Conservation (phyloP, 257 asterid genomes). For the Ilex aquifolium region DNA sequence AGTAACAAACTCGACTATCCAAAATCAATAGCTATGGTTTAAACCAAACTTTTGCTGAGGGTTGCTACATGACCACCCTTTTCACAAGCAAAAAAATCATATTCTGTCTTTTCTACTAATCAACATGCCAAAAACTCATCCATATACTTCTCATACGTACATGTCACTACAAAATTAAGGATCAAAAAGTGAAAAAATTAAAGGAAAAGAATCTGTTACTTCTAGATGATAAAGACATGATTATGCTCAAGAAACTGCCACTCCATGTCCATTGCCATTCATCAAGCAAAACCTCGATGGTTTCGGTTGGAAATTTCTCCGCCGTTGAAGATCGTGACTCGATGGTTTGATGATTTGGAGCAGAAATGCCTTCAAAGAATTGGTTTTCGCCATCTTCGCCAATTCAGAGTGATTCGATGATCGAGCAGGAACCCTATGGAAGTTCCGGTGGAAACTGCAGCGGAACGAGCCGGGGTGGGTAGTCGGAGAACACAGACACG, state of each 20-base stretch:
- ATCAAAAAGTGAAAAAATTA: not conserved
- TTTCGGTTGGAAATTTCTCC: constrained; percentile 13
- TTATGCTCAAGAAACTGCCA: not conserved
- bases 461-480: constrained; percentile 12
- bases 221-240: too few species aligned
- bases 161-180: not conserved
- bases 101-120: too few species aligned
- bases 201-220: not conserved
- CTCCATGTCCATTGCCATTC: not conserved
- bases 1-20: too few species aligned
- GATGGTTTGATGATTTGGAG: constrained; percentile 15
- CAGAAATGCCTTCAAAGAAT: constrained; percentile 9
- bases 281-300: constrained; percentile 10
- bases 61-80: too few species aligned
- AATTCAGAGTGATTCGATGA: constrained; percentile 9
- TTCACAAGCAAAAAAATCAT: too few species aligned
- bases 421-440: not conserved
- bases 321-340: constrained; percentile 16
- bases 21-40: too few species aligned
- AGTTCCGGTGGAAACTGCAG: constrained; percentile 9
- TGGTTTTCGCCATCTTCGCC: constrained; percentile 6
- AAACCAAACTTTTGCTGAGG: too few species aligned
- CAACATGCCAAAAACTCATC: too few species aligned
- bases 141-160: too few species aligned
- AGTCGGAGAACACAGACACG: constrained; percentile 14